These are phyloP conservation scores for Obba rivulosa DNA, from an alignment of 768 basidiomycete genomes.

Conservation along the genomic window DNA sequence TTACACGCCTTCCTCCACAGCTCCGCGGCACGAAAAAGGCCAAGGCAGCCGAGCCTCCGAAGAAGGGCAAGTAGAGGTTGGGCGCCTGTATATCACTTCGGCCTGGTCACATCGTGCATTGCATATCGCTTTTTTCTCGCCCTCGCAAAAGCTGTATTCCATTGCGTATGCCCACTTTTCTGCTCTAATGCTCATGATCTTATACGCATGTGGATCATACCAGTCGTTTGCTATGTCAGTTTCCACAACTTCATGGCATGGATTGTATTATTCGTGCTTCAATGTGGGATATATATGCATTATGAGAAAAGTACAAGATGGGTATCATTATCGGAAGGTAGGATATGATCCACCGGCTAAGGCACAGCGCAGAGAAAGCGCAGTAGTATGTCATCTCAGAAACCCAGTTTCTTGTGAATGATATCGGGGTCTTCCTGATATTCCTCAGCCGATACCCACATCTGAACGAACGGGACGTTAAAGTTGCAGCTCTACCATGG, in stretches of 20 bases:
- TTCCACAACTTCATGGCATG: background rate
- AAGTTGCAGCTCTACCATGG: background rate
- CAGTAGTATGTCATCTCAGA: constrained; percentile 33
- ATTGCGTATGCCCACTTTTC: constrained; percentile 33
- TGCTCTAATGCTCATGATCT: constrained; percentile 23
- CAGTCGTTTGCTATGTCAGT: background rate
- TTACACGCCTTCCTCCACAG: constrained; percentile 33
- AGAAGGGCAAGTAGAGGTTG: constrained; percentile 81
- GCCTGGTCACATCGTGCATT: constrained; percentile 31
- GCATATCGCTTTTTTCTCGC: constrained; percentile 20
- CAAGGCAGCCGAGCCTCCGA: constrained; percentile 87
- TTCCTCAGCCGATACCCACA: constrained; percentile 99
- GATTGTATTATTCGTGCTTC: background rate
- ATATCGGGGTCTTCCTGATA: constrained; percentile 99
- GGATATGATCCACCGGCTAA: constrained; percentile 16
- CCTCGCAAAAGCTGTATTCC: constrained; percentile 34
- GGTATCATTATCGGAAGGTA: constrained; percentile 19
- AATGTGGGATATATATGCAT: background rate
- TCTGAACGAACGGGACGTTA: constrained; percentile 43
- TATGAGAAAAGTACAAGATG: constrained; percentile 15
- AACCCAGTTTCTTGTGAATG: constrained; percentile 93
- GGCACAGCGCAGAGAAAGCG: constrained; percentile 7
- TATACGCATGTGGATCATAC: constrained; percentile 26
- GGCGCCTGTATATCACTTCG: constrained; percentile 21
- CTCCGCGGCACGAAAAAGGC: constrained; percentile 92